phyloP scores from a whole-genome alignment of 2,329 filamentous ascomycete species.

The Beauveria australis region DNA sequence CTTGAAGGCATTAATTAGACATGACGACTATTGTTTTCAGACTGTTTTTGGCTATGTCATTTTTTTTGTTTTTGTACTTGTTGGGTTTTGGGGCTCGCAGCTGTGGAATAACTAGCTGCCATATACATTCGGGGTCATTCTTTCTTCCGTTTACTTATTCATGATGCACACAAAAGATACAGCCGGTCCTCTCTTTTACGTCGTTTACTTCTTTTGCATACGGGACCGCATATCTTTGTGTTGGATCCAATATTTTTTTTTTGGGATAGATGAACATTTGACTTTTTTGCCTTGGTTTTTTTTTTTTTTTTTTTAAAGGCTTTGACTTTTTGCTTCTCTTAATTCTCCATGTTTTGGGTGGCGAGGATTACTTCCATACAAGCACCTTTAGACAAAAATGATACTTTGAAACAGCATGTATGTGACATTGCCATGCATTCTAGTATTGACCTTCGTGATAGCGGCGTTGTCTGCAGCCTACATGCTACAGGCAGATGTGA shows the following conservation, averaged over 20 bases:
- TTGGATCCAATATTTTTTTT: slow-evolving; percentile 1
- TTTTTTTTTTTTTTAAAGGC: no score
- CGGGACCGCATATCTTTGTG: neutral
- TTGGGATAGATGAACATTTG: slow-evolving; percentile 10
- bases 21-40: neutral
- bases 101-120: neutral
- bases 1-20: slow-evolving; percentile 31
- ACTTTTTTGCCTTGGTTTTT: neutral
- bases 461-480: neutral
- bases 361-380: neutral
- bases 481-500: neutral
- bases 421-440: neutral
- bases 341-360: neutral
- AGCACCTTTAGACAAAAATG: neutral
- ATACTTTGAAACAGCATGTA: neutral
- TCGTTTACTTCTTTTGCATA: slow-evolving; percentile 6
- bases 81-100: neutral
- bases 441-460: neutral
- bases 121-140: neutral
- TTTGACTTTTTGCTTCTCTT: no score
- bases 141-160: neutral
- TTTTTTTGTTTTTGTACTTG: neutral
- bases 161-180: neutral
- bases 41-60: no score
- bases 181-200: neutral